phyloP scores from a whole-genome alignment of 1,139 yeast genomes.

The Spathaspora jeffriesii region DNA sequence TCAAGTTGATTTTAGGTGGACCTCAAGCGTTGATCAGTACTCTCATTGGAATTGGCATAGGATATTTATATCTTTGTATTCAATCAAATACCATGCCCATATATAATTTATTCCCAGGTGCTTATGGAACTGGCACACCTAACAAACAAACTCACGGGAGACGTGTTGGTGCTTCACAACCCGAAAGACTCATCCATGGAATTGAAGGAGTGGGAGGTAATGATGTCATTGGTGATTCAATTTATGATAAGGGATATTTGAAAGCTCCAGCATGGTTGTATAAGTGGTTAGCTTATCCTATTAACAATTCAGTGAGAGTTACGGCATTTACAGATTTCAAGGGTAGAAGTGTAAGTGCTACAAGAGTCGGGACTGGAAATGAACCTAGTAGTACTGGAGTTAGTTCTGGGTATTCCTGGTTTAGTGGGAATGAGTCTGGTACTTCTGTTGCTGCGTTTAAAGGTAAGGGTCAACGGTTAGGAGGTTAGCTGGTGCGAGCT shows the following conservation, averaged over 20 bases:
- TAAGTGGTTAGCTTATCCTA: conserved; percentile 30
- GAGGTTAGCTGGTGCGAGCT: conserved; percentile 17
- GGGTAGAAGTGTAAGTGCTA: neutral
- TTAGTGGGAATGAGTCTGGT: conserved; percentile 11
- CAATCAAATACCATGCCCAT: conserved; percentile 54
- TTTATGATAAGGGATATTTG: conserved; percentile 45
- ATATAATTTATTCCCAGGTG: conserved; percentile 44
- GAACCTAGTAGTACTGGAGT: conserved; percentile 3
- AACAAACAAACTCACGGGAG: conserved; percentile 19
- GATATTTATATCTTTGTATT: conserved; percentile 60
- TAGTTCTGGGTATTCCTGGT: conserved; percentile 17
- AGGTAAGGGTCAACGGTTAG: conserved; percentile 39
- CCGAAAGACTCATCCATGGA: neutral
- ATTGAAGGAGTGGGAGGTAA: neutral
- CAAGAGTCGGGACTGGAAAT: neutral
- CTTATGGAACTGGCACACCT: conserved; percentile 8
- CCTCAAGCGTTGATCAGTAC: conserved; percentile 37
- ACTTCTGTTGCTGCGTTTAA: conserved; percentile 20
- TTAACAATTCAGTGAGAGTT: conserved; percentile 23
- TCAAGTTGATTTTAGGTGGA: conserved; percentile 48
- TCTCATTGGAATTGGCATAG: conserved; percentile 51
- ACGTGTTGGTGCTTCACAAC: conserved; percentile 29
- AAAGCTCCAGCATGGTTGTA: conserved; percentile 44
- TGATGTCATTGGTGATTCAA: conserved; percentile 32
- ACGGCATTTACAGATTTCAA: conserved; percentile 27